Evolutionary conservation across 768 basidiomycete species (phyloP).

Genomic region (Boletus vermiculosoides): DNA sequence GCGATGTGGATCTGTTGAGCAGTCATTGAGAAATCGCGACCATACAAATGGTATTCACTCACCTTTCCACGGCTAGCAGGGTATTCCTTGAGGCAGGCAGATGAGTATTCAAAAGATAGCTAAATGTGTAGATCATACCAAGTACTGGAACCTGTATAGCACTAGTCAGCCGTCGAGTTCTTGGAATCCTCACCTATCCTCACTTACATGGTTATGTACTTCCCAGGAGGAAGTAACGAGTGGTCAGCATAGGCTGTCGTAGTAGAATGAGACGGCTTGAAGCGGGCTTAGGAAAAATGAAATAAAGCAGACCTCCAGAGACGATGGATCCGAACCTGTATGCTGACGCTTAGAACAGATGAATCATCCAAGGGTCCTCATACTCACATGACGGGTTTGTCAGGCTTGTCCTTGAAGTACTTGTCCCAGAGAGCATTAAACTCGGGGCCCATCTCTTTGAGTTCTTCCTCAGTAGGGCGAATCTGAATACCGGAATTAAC

Average conservation of each 20-base stretch:
- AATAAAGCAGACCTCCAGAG: constrained; percentile 44
- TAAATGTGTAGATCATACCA: constrained; percentile 26
- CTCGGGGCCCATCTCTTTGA: constrained; percentile 78
- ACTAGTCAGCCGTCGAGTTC: constrained; percentile 24
- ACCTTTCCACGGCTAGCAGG: constrained; percentile 72
- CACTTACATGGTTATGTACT: constrained; percentile 62
- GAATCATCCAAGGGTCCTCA: background rate
- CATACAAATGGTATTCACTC: background rate
- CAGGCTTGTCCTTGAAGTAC: constrained; percentile 79
- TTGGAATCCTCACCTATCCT: constrained; percentile 5
- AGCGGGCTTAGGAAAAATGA: background rate
- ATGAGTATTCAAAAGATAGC: background rate
- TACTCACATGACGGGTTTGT: constrained; percentile 70
- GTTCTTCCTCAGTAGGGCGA: constrained; percentile 64
- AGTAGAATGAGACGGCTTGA: background rate
- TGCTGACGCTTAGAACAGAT: background rate
- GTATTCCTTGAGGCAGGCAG: constrained; percentile 44
- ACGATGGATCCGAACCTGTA: constrained; percentile 64
- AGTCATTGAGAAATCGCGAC: background rate
- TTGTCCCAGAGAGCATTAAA: constrained; percentile 65
- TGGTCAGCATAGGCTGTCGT: constrained; percentile 65
- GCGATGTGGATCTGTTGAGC: constrained; percentile 56
- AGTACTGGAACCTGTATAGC: constrained; percentile 53
- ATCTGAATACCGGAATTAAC: constrained; percentile 40
- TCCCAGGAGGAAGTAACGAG: constrained; percentile 65